phyloP scores from a whole-genome alignment of 768 basidiomycete species.

The Hygrophoropsis aurantiaca region DNA sequence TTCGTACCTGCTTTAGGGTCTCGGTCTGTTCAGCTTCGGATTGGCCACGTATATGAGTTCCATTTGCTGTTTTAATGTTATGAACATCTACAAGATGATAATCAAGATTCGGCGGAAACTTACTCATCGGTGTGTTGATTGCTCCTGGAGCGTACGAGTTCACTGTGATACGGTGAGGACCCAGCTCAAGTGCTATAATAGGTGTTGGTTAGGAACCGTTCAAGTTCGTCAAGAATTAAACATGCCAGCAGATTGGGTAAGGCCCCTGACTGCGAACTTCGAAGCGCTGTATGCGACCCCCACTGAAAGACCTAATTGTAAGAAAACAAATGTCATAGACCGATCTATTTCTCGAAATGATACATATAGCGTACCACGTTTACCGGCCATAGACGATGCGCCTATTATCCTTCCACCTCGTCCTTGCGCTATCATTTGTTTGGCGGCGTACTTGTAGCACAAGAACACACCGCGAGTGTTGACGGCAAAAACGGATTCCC shows the following conservation, averaged over 20 bases:
- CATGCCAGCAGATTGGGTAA: conserved; percentile 25
- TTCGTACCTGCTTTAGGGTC: neutral
- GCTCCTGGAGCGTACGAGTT: conserved; percentile 36
- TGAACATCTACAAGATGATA: neutral
- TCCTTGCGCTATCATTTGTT: conserved; percentile 40
- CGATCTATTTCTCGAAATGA: neutral
- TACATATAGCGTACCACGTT: conserved; percentile 14
- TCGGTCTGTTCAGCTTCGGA: neutral
- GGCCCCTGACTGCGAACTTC: conserved; percentile 22
- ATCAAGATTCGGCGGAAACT: neutral
- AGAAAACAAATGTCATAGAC: conserved; percentile 22
- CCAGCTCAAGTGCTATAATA: conserved; percentile 35
- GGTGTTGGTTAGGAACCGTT: neutral
- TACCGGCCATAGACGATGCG: conserved; percentile 39
- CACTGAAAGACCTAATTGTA: conserved; percentile 14
- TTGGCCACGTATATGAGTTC: neutral
- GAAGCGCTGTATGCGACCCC: conserved; percentile 13
- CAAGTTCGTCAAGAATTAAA: neutral
- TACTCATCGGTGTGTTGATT: conserved; percentile 16
- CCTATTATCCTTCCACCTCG: conserved; percentile 38
- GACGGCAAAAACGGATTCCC: conserved; percentile 29
- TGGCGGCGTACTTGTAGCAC: conserved; percentile 37
- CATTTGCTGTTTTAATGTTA: neutral
- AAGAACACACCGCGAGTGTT: conserved; percentile 37
- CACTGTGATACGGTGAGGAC: conserved; percentile 38